A percentile compares a stretch with the other conserved stretches of the same genome.
Evolutionary conservation across 2,329 filamentous ascomycete species (phyloP).

Genomic region (Parasarocladium wereldwijsianum): DNA sequence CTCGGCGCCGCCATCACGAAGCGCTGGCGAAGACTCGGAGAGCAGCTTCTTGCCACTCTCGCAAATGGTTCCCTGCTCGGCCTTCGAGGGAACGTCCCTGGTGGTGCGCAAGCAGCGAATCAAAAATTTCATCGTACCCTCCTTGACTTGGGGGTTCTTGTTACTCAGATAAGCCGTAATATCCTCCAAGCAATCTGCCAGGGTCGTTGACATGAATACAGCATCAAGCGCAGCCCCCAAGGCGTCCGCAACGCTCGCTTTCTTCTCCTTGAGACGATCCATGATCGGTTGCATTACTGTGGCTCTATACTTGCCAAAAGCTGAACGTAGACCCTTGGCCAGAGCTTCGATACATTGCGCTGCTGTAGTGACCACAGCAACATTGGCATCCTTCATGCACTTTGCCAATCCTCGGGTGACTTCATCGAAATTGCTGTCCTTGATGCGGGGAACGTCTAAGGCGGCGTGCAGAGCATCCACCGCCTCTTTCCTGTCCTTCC

Average conservation of each 20-base stretch:
- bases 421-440: conserved; percentile 79
- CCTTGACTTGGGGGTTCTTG: conserved; percentile 97
- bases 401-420: conserved; percentile 76
- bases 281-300: conserved; percentile 78
- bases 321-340: conserved; percentile 67
- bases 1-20: conserved; percentile 82
- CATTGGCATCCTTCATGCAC: conserved; percentile 97
- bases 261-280: conserved; percentile 96
- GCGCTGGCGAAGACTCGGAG: conserved; percentile 72
- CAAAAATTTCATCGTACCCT: conserved; percentile 88
- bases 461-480: conserved; percentile 66
- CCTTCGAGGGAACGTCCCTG: conserved; percentile 66
- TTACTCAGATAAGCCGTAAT: conserved; percentile 71
- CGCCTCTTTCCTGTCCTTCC: conserved; percentile 95
- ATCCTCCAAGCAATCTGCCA: conserved; percentile 85
- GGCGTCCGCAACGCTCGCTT: conserved; percentile 74
- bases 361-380: conserved; percentile 83
- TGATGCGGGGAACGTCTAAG: conserved; percentile 78
- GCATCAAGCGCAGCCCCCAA: conserved; percentile 71
- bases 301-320: conserved; percentile 68
- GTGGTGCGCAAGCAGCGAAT: conserved; percentile 75
- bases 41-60: conserved; percentile 81
- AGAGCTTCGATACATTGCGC: conserved; percentile 85
- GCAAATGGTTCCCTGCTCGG: conserved; percentile 74
- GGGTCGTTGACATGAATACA: conserved; percentile 47